phyloP scores from a whole-genome alignment of 176 grass and related monocot species.

The Panicum miliaceum region DNA sequence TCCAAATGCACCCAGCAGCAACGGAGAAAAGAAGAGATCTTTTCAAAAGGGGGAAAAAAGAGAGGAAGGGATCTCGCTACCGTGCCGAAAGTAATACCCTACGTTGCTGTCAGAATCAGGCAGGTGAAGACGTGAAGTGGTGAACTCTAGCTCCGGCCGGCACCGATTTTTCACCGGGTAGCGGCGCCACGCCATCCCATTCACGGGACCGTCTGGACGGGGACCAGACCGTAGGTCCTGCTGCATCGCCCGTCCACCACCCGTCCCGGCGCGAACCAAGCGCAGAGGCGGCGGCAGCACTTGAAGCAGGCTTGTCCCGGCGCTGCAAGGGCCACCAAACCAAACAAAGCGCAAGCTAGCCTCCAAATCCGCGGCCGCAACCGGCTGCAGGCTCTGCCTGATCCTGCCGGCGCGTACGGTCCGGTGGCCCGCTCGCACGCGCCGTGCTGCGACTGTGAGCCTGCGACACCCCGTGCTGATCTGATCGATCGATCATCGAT shows the following conservation, averaged over 20 bases:
- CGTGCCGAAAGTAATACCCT: not conserved
- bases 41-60: not conserved
- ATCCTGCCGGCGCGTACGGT: conserved; percentile 43
- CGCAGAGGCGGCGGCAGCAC: conserved; percentile 20
- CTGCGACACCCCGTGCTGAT: not conserved
- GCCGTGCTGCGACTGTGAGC: not conserved
- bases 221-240: not conserved
- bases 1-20: not conserved
- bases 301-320: conserved; percentile 27
- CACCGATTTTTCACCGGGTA: not conserved
- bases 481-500: not conserved
- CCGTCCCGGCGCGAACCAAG: not conserved
- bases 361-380: conserved; percentile 11
- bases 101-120: conserved; percentile 20
- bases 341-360: not conserved
- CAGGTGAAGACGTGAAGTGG: not conserved
- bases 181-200: conserved; percentile 36
- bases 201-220: not conserved
- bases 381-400: not conserved
- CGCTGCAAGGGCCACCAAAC: not conserved
- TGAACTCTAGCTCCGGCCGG: not conserved
- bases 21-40: not conserved
- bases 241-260: not conserved
- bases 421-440: not conserved
- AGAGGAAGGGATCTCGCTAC: not conserved